Evolutionary conservation across 2,329 filamentous ascomycete genomes (phyloP).

Genomic region (Sarocladium strictum): DNA sequence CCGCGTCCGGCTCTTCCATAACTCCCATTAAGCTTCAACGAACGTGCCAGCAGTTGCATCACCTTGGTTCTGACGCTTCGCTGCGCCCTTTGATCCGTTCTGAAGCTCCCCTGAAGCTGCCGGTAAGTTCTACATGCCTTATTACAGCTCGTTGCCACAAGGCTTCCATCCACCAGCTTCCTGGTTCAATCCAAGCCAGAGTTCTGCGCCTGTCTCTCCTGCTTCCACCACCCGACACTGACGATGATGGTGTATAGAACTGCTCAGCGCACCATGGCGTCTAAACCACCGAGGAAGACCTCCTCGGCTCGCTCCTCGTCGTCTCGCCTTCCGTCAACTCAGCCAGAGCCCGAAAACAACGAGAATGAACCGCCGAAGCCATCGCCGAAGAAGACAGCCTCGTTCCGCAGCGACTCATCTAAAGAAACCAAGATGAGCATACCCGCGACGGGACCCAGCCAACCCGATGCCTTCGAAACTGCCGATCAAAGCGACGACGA

Average conservation of each 20-base stretch:
- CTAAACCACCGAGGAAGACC: constrained; percentile 22
- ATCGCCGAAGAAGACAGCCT: constrained; percentile 22
- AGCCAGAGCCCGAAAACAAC: constrained; percentile 15
- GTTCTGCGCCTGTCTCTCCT: not conserved
- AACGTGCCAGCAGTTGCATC: constrained; percentile 1
- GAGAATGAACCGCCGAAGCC: constrained; percentile 25
- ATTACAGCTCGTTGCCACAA: too few species aligned
- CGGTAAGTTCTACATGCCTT: not conserved
- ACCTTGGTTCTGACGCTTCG: not conserved
- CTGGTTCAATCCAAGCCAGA: not conserved
- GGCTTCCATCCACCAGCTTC: too few species aligned
- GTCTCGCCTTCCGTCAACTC: constrained; percentile 20
- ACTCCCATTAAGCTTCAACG: not conserved
- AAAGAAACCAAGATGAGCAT: not conserved
- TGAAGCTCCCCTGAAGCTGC: not conserved
- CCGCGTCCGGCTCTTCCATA: not conserved
- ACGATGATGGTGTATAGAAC: constrained; percentile 23
- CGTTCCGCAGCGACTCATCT: not conserved
- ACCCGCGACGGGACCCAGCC: not conserved
- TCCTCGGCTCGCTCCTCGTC: constrained; percentile 23
- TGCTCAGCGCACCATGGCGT: constrained; percentile 26
- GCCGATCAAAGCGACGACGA: constrained; percentile 35
- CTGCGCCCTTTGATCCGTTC: not conserved
- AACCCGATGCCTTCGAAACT: constrained; percentile 44
- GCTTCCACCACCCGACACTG: constrained; percentile 9